Conservation (phyloP, 805 yeast genomes). For the Candida broadrunensis region DNA sequence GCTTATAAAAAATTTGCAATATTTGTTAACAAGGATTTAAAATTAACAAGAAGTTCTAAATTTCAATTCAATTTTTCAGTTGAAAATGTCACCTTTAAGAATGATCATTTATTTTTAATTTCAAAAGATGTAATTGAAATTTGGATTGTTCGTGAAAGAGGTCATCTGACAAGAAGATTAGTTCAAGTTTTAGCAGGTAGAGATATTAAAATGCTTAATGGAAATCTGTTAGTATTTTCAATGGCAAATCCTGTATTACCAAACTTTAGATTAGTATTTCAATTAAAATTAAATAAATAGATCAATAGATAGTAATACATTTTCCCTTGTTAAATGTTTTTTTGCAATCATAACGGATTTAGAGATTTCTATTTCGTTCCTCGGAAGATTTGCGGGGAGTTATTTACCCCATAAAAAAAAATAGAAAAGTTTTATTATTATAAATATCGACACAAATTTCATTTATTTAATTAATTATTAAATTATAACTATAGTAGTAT, state of each 20-base stretch:
- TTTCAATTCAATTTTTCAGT: slow-evolving; percentile 44
- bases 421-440: too few relatives aligned
- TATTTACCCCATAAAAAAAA: too few relatives aligned
- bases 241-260: slow-evolving; percentile 66
- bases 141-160: slow-evolving; percentile 52
- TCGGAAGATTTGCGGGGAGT: too few relatives aligned
- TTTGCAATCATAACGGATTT: too few relatives aligned
- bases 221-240: slow-evolving; percentile 20
- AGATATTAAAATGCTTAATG: slow-evolving; percentile 42
- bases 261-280: slow-evolving; percentile 59
- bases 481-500: too few relatives aligned
- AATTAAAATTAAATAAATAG: slow-evolving; percentile 1
- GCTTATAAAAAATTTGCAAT: slow-evolving; percentile 73
- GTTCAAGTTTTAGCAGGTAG: slow-evolving; percentile 73
- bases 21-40: slow-evolving; percentile 58
- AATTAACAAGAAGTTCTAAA: slow-evolving; percentile 42
- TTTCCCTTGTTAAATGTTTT: too few relatives aligned
- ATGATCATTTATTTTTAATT: slow-evolving; percentile 40
- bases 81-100: slow-evolving; percentile 27
- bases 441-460: too few relatives aligned
- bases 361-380: too few relatives aligned
- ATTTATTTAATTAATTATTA: too few relatives aligned
- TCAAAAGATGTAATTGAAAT: slow-evolving; percentile 71
- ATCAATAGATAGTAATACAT: too few relatives aligned
- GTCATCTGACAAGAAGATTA: slow-evolving; percentile 44